Base-by-base conservation (phyloP, 345 rosid genomes). In the Sisymbrium irio region DNA sequence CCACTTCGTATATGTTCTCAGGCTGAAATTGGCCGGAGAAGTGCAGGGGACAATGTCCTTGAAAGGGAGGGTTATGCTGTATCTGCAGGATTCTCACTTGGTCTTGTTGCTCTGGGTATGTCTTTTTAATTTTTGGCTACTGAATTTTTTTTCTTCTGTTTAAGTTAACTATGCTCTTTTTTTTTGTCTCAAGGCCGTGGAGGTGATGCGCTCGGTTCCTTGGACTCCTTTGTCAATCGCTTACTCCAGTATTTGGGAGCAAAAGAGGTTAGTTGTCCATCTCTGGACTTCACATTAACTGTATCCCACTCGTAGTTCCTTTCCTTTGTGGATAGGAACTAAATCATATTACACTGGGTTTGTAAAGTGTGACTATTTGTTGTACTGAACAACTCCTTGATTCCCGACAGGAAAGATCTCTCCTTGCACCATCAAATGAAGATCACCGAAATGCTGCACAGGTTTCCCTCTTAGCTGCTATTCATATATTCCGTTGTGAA, bases 1-100 rank as follows among this genome's bases (percentile, higher is more conserved):
- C 74, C 68, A 57, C 45, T 73, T 65, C 2, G 35, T 66, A 33
- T 74, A 67, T 53, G 56, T 50, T 78, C 35, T 79, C 63, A 94
- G 98, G 89, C 84, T 81, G 99, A 94, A 86, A 89, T 94, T 72
- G 96, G 97, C 37, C 97, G 93, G 70, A 82, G 99, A 88, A 91
- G 97, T 82, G 89, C 90, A 61, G 99, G 99, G 69, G 99, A 94
- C 78, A 94, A 94, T 77, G 99, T 92, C 54, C 99, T 91, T 82
- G 99, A 94, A 82, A 88, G 99, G 84, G 99, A 94, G 84, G 99
- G 97, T 41, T 88, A 94, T 88, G 97, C 96, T 77, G 93, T 89
- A 77, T 87, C 99, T 81, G 97, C 99, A n/a, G 99, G 99, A 75
- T 89, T 91, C 82, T 74, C 99, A 44, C 74, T 94, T 80, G 99